A percentile compares a stretch with the other conserved stretches of the same genome.
These are phyloP conservation scores for Coelastrella sp. DNA, from an alignment of 139 green algal species.

Conservation along the genomic window DNA sequence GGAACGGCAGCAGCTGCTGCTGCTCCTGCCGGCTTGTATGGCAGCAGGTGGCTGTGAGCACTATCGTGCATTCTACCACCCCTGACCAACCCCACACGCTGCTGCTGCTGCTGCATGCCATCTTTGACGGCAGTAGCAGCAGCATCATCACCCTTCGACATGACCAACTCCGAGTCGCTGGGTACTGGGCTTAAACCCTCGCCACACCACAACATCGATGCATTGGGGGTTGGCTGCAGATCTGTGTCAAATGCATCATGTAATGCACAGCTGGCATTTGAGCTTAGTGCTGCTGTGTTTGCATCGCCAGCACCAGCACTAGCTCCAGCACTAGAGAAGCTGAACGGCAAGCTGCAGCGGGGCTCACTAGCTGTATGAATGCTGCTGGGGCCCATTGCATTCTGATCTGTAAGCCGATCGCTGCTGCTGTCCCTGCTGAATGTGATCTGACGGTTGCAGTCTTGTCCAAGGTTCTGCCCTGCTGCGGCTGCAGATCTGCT, in stretches of 20 bases:
- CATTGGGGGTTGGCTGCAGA: not conserved
- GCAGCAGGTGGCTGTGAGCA: conserved; percentile 11
- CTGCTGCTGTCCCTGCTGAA: conserved; percentile 2
- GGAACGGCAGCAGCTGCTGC: too few species aligned
- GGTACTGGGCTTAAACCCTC: not conserved
- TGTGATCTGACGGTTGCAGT: not conserved
- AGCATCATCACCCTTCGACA: not conserved
- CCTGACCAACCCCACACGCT: conserved; percentile 2
- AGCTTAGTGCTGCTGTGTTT: not conserved
- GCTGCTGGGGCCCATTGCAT: conserved; percentile 4
- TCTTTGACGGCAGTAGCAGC: not conserved
- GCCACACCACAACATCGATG: not conserved
- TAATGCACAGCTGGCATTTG: not conserved
- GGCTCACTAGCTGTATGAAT: conserved; percentile 14
- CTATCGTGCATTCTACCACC: not conserved
- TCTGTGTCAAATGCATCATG: conserved; percentile 2
- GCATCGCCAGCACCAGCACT: not conserved
- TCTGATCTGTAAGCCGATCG: not conserved
- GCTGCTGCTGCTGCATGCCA: conserved; percentile 17
- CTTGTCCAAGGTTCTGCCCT: not conserved
- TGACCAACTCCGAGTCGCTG: not conserved
- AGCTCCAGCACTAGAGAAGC: conserved; percentile 9
- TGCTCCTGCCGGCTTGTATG: not conserved
- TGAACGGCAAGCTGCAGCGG: conserved; percentile 1
- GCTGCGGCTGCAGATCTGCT: not conserved